A percentile compares a stretch with the other conserved stretches of the same genome.
Conservation (phyloP, 2,329 filamentous ascomycete genomes). For the Neodidymelliopsis sp. region DNA sequence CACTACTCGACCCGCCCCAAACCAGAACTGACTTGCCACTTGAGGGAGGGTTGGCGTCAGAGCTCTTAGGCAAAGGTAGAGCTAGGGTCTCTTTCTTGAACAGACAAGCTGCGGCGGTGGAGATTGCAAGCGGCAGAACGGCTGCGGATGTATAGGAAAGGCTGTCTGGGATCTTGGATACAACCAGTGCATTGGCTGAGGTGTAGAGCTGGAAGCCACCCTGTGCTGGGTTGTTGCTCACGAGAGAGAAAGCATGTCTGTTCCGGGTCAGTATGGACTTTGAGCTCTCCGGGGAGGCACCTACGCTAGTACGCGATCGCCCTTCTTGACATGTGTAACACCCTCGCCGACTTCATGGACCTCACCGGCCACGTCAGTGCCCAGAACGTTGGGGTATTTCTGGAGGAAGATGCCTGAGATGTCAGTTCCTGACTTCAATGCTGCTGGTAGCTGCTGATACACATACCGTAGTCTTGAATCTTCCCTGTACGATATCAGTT, state of each 20-base stretch:
- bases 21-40: slow-evolving; percentile 53
- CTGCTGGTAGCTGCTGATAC: neutral
- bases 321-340: slow-evolving; percentile 55
- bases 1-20: slow-evolving; percentile 59
- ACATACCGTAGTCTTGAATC: slow-evolving; percentile 42
- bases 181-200: slow-evolving; percentile 34
- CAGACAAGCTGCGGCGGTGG: slow-evolving; percentile 54
- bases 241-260: slow-evolving; percentile 39
- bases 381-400: slow-evolving; percentile 47
- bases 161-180: slow-evolving; percentile 49
- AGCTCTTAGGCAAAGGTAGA: slow-evolving; percentile 48
- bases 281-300: neutral
- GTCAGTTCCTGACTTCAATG: slow-evolving; percentile 3
- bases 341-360: slow-evolving; percentile 56
- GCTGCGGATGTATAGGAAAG: slow-evolving; percentile 50
- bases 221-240: slow-evolving; percentile 29
- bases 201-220: slow-evolving; percentile 50
- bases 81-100: slow-evolving; percentile 51
- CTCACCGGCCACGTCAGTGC: slow-evolving; percentile 56
- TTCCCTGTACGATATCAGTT: too few species aligned
- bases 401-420: slow-evolving; percentile 42
- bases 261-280: neutral
- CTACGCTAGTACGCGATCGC: slow-evolving; percentile 55
- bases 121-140: slow-evolving; percentile 55
- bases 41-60: slow-evolving; percentile 41